Percentiles rank a stretch among this genome's conserved stretches.
phyloP scores from a whole-genome alignment of 805 yeast species.

The Pichia kluyveri region DNA sequence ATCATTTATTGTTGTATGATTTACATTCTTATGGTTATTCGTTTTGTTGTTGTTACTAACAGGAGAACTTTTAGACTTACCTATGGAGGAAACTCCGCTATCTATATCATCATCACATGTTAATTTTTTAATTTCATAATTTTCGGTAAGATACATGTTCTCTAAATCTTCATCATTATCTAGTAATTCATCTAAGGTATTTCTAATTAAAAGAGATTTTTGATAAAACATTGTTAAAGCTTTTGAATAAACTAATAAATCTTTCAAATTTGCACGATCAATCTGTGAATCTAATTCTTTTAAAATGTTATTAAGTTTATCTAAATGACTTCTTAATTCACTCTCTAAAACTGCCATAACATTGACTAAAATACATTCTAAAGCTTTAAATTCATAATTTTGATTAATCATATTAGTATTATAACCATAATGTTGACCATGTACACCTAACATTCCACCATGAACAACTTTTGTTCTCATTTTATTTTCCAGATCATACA shows the following conservation, averaged over 20 bases:
- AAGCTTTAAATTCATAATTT: constrained; percentile 69
- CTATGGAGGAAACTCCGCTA: not conserved
- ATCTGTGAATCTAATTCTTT: constrained; percentile 70
- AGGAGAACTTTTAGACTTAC: too few relatives aligned
- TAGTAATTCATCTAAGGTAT: constrained; percentile 73
- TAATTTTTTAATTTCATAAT: constrained; percentile 12
- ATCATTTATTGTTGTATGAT: not conserved
- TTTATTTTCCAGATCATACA: constrained; percentile 78
- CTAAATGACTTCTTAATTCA: constrained; percentile 53
- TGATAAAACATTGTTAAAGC: constrained; percentile 66
- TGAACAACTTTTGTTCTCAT: constrained; percentile 33
- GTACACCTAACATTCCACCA: constrained; percentile 15
- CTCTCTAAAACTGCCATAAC: constrained; percentile 74
- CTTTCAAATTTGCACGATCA: constrained; percentile 65
- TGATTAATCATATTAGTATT: constrained; percentile 21
- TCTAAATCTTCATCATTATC: constrained; percentile 83
- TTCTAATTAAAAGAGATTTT: constrained; percentile 63
- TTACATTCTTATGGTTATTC: not conserved
- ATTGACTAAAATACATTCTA: constrained; percentile 75
- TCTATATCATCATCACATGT: not conserved
- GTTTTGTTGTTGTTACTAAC: not conserved
- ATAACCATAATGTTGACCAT: constrained; percentile 2
- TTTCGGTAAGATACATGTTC: constrained; percentile 64
- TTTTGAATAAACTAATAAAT: constrained; percentile 65
- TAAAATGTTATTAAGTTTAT: constrained; percentile 53